These are phyloP conservation scores for Ceratobasidium theobromae DNA, from an alignment of 1,284 basidiomycete species.

Conservation along the genomic window DNA sequence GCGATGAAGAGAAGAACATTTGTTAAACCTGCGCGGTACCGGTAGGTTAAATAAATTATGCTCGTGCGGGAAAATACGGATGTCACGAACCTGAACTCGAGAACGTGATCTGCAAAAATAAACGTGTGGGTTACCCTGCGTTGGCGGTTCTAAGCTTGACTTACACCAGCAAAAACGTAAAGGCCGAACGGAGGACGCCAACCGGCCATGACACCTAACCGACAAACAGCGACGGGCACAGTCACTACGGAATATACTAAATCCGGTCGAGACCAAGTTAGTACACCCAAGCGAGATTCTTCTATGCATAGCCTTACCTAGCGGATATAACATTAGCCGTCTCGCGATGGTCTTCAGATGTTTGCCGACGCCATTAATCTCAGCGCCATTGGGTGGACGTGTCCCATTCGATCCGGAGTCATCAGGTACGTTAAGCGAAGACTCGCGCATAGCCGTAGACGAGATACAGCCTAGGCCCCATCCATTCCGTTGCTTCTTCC, in stretches of 20 bases:
- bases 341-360: slow-evolving; percentile 13
- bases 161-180: slow-evolving; percentile 20
- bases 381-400: background rate
- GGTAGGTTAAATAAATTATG: too few relatives aligned
- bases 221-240: slow-evolving; percentile 15
- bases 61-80: too few relatives aligned
- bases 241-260: slow-evolving; percentile 15
- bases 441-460: background rate
- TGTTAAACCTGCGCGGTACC: slow-evolving; percentile 2
- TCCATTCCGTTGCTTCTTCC: background rate
- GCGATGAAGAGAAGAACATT: slow-evolving; percentile 27
- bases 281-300: background rate
- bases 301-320: background rate
- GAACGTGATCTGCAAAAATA: background rate
- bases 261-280: background rate
- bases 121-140: background rate
- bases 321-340: slow-evolving; percentile 16
- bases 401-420: slow-evolving; percentile 1
- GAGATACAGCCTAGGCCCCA: background rate
- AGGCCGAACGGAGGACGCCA: slow-evolving; percentile 5
- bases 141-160: background rate
- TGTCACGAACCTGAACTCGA: slow-evolving; percentile 26
- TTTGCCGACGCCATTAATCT: slow-evolving; percentile 3
- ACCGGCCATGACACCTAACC: slow-evolving; percentile 19
- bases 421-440: background rate